Evolutionary conservation across 2,329 filamentous ascomycete species (phyloP).

Genomic region (Cladosporium austrohemisphaericum): DNA sequence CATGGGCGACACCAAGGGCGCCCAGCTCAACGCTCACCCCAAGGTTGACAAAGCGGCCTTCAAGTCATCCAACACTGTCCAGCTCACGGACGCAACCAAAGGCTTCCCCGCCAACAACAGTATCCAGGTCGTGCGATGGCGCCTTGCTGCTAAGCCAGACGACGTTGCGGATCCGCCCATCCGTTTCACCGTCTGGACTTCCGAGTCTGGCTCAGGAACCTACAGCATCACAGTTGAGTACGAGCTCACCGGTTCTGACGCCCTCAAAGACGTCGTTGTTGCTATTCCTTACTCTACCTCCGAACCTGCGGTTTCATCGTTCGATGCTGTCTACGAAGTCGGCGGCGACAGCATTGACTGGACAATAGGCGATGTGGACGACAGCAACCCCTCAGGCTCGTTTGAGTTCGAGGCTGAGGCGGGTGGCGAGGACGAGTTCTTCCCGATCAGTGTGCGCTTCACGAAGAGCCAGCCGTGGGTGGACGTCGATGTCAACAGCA

Average conservation of each 20-base stretch:
- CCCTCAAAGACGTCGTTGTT: constrained; percentile 79
- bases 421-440: constrained; percentile 88
- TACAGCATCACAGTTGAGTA: constrained; percentile 94
- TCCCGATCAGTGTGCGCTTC: constrained; percentile 93
- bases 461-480: constrained; percentile 81
- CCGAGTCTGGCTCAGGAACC: constrained; percentile 73
- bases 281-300: constrained; percentile 80
- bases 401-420: constrained; percentile 95
- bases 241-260: constrained; percentile 77
- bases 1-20: constrained; percentile 73
- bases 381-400: constrained; percentile 75
- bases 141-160: constrained; percentile 74
- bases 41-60: constrained; percentile 92
- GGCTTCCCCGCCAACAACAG: constrained; percentile 94
- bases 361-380: constrained; percentile 82
- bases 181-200: constrained; percentile 96
- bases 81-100: constrained; percentile 81
- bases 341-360: constrained; percentile 90
- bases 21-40: constrained; percentile 90
- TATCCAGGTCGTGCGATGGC: constrained; percentile 91
- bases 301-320: constrained; percentile 86
- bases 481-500: constrained; percentile 84
- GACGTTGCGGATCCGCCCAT: constrained; percentile 81
- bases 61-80: constrained; percentile 75
- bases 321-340: constrained; percentile 91